Evolutionary conservation across 179 eudicot genomes (phyloP).

Genomic region (Spergularia azorica): DNA sequence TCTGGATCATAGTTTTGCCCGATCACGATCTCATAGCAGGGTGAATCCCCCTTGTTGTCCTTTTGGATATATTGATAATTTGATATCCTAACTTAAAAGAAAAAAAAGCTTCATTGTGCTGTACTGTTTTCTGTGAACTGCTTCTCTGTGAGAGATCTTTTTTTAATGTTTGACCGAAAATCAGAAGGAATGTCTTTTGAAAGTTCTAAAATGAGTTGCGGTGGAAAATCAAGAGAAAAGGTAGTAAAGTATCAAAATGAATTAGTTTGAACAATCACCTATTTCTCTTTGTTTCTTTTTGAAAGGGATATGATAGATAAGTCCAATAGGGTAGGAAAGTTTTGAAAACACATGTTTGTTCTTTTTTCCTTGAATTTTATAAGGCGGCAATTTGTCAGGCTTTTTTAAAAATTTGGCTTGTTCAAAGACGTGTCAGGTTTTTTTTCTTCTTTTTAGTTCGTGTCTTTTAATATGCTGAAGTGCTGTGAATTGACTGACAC

Average conservation of each 20-base stretch:
- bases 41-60: too few relatives aligned
- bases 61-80: too few relatives aligned
- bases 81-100: too few relatives aligned
- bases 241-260: too few relatives aligned
- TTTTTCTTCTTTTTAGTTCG: not conserved
- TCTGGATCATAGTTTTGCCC: not conserved
- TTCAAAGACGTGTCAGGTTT: not conserved
- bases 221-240: too few relatives aligned
- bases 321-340: not conserved
- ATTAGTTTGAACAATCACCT: too few relatives aligned
- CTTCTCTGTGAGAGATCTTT: not conserved
- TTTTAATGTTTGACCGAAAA: not conserved
- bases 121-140: not conserved
- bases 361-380: not conserved
- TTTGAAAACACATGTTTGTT: not conserved
- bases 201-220: too few relatives aligned
- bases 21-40: not conserved
- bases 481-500: not conserved
- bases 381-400: not conserved
- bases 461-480: not conserved
- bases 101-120: not conserved
- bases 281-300: not conserved
- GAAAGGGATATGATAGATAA: not conserved
- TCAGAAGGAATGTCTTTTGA: too few relatives aligned
- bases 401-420: not conserved